A percentile compares a stretch with the other conserved stretches of the same genome.
These are phyloP conservation scores for Lichtheimia hyalospora DNA, from an alignment of 371 early-diverging fungal genomes.

Conservation along the genomic window DNA sequence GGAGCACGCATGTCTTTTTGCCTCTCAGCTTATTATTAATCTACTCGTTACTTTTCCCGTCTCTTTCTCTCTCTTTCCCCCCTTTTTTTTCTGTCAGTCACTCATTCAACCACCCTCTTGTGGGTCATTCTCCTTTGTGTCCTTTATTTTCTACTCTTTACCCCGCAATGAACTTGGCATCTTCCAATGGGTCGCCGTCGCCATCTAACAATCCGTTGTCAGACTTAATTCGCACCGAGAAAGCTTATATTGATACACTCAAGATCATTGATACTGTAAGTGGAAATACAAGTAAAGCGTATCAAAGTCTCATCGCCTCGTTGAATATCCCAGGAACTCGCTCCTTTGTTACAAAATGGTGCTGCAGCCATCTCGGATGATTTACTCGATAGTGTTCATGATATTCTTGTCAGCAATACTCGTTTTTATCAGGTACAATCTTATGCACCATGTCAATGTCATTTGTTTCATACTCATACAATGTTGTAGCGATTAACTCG, in stretches of 20 bases:
- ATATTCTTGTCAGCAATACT: neutral
- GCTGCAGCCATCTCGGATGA: neutral
- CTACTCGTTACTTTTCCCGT: neutral
- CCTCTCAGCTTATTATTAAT: neutral
- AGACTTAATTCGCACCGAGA: constrained; percentile 52
- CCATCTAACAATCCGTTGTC: constrained; percentile 29
- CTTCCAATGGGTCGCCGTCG: neutral
- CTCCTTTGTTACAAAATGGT: neutral
- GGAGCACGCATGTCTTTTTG: too few species aligned
- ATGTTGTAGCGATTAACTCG: constrained; percentile 9
- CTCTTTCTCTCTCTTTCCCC: neutral
- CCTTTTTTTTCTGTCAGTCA: neutral
- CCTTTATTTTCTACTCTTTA: neutral
- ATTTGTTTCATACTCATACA: neutral
- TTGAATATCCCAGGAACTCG: constrained; percentile 7
- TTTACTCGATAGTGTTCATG: neutral
- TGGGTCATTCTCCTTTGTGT: neutral
- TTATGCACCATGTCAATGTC: too few species aligned
- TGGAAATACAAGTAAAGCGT: constrained; percentile 28
- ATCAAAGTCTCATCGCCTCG: constrained; percentile 10
- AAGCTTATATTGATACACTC: constrained; percentile 41
- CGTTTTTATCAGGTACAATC: neutral
- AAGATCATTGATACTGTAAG: constrained; percentile 50
- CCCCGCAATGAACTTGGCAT: neutral
- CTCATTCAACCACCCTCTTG: neutral